Evolutionary conservation across 768 basidiomycete genomes (phyloP).

Genomic region (Trametes meyenii): DNA sequence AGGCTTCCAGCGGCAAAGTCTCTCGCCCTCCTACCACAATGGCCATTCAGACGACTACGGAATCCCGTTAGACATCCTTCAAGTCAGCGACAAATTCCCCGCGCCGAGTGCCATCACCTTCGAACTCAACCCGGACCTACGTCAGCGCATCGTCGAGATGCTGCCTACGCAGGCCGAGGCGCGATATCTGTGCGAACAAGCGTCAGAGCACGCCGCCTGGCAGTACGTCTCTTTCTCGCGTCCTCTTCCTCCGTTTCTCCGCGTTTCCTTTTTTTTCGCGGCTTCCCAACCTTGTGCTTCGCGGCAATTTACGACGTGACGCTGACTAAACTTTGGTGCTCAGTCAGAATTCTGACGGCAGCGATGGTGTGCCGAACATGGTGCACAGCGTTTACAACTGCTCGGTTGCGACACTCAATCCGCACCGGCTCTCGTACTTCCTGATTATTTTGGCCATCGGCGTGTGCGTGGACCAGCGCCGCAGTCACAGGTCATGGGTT

Average conservation of each 20-base stretch:
- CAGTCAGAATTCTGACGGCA: slow-evolving; percentile 59
- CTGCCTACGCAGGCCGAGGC: slow-evolving; percentile 64
- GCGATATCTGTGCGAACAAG: slow-evolving; percentile 60
- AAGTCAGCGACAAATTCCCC: slow-evolving; percentile 69
- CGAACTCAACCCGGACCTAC: slow-evolving; percentile 55
- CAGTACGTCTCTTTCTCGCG: slow-evolving; percentile 50
- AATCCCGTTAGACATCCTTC: slow-evolving; percentile 47
- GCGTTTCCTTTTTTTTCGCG: not conserved
- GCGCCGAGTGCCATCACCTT: slow-evolving; percentile 60
- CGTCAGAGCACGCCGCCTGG: slow-evolving; percentile 70
- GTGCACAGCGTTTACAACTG: slow-evolving; percentile 69
- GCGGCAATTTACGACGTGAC: slow-evolving; percentile 18
- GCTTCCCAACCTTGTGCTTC: slow-evolving; percentile 14
- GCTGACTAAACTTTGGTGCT: slow-evolving; percentile 8
- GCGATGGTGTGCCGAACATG: slow-evolving; percentile 70
- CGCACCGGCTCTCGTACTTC: slow-evolving; percentile 66
- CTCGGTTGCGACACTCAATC: slow-evolving; percentile 60
- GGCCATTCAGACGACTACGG: slow-evolving; percentile 14
- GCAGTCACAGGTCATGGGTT: slow-evolving; percentile 19
- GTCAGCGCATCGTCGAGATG: slow-evolving; percentile 63
- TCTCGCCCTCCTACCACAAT: slow-evolving; percentile 39
- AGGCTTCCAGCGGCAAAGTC: slow-evolving; percentile 41
- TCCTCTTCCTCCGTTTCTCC: slow-evolving; percentile 12
- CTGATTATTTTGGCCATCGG: slow-evolving; percentile 77
- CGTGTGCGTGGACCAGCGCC: slow-evolving; percentile 58